Base-by-base conservation (phyloP, 106 monocot genomes). In the Acorus calamus region DNA sequence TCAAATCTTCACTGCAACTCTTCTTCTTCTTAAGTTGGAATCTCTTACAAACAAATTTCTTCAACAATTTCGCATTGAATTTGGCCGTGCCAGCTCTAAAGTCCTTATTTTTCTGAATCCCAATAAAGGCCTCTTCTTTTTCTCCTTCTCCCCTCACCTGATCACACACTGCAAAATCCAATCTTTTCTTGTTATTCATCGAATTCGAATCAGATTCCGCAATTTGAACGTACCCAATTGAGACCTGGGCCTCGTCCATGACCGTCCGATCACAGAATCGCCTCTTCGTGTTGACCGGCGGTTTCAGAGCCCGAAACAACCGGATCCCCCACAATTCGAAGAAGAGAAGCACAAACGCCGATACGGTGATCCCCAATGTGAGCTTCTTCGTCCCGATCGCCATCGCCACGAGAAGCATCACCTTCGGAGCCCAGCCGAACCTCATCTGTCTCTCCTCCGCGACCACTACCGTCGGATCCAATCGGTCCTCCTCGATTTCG, bases 1-100 rank as follows among this genome's bases (percentile, higher is more conserved):
- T n/a, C n/a, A n/a, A n/a, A n/a, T n/a, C n/a, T n/a, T n/a, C n/a
- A n/a, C n/a, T 52, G 28, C 2, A 11, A 53, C 14, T 62, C 53
- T 62, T 43, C 49, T 9, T 62, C 61, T 62, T 54, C 53, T 50
- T 62, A 60, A 13, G 6, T 5, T 6, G 55, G 42, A 42, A 48
- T 51, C 75, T 83, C 64, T 61, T 75, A 28, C 14, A 42, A 7
- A 78, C 11, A 61, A 83, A 14, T 42, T 65, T 83, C 48, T 45
- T 64, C 12, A 64, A 71, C 9, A 72, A 50, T 14, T 75, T 83
- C 49, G 3, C 53, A 59, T 75, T 71, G 4, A 44, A 46, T 14
- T 67, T 65, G 2, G 11, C 4, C 50, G 55, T n/a, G n/a, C n/a
- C n/a, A n/a, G n/a, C n/a, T n/a, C n/a, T n/a, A 10, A 6, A 52